A percentile compares a stretch with the other conserved stretches of the same genome.
Evolutionary conservation across 768 basidiomycete genomes (phyloP).

Genomic region (Amanita molliuscula): DNA sequence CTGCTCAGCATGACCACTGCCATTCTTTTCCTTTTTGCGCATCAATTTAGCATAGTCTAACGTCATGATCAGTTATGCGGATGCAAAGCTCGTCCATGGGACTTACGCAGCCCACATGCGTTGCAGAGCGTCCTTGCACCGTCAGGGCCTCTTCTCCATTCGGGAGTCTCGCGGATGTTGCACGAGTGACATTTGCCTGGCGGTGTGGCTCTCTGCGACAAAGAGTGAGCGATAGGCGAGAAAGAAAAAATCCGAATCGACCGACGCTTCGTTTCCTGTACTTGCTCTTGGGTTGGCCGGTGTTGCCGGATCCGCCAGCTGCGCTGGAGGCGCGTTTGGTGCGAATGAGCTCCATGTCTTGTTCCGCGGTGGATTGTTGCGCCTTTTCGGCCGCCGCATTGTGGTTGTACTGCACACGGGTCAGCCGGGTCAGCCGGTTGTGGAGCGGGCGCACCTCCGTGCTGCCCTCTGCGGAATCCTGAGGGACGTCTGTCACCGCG

Average conservation of each 20-base stretch:
- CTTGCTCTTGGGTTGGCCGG: conserved; percentile 62
- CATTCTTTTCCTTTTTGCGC: conserved; percentile 64
- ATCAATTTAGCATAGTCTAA: conserved; percentile 78
- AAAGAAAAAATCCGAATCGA: conserved; percentile 10
- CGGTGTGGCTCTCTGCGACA: conserved; percentile 63
- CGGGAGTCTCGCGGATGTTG: conserved; percentile 81
- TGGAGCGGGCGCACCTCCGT: conserved; percentile 20
- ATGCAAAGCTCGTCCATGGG: conserved; percentile 1
- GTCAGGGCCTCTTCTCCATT: conserved; percentile 80
- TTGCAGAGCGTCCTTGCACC: conserved; percentile 79
- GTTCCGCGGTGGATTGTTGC: conserved; percentile 55
- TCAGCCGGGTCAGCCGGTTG: not conserved
- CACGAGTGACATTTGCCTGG: conserved; percentile 85
- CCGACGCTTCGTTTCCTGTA: conserved; percentile 82
- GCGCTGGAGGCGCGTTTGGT: conserved; percentile 70
- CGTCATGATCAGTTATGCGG: not conserved
- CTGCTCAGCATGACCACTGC: conserved; percentile 43
- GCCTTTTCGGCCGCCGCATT: conserved; percentile 19
- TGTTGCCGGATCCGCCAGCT: conserved; percentile 37
- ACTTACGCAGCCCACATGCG: conserved; percentile 78
- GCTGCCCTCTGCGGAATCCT: conserved; percentile 16
- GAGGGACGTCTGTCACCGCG: conserved; percentile 37
- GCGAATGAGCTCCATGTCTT: conserved; percentile 80
- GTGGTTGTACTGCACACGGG: not conserved
- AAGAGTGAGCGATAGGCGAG: conserved; percentile 6